Conservation (phyloP, 495 filamentous ascomycete species). For the Podospora pseudoanserina region DNA sequence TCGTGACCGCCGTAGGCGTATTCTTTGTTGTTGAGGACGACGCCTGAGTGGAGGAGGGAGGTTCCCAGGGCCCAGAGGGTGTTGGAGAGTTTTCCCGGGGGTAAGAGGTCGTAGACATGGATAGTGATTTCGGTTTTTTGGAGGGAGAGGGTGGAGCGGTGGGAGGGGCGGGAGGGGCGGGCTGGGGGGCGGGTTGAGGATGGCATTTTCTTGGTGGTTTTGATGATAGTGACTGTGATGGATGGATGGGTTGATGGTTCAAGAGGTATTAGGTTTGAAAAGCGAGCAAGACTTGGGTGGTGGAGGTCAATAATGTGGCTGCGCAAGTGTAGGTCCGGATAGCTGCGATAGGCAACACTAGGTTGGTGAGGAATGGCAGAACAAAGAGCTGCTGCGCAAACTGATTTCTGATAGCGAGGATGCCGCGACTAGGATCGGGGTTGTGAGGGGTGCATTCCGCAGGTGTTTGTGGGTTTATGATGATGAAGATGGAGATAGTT, state of each 20-base stretch:
- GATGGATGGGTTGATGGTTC: background rate
- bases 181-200: conserved; percentile 27
- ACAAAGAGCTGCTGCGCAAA: background rate
- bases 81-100: conserved; percentile 61
- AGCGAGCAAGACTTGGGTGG: background rate
- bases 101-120: conserved; percentile 64
- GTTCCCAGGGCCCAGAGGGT: conserved; percentile 68
- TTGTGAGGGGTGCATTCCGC: background rate
- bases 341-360: background rate
- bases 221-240: background rate
- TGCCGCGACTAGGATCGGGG: background rate
- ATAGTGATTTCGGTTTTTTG: conserved; percentile 71
- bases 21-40: conserved; percentile 71
- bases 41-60: conserved; percentile 71
- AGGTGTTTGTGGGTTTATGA: background rate
- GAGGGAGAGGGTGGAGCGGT: conserved; percentile 55
- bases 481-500: background rate
- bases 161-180: conserved; percentile 37
- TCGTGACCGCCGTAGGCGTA: conserved; percentile 84
- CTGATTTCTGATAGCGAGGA: background rate
- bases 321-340: background rate
- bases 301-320: background rate
- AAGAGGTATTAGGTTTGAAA: background rate
- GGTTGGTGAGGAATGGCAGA: background rate
- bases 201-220: conserved; percentile 10